Base-by-base conservation (phyloP, 2,329 filamentous ascomycete species). In the Teratosphaeria epicoccoides region DNA sequence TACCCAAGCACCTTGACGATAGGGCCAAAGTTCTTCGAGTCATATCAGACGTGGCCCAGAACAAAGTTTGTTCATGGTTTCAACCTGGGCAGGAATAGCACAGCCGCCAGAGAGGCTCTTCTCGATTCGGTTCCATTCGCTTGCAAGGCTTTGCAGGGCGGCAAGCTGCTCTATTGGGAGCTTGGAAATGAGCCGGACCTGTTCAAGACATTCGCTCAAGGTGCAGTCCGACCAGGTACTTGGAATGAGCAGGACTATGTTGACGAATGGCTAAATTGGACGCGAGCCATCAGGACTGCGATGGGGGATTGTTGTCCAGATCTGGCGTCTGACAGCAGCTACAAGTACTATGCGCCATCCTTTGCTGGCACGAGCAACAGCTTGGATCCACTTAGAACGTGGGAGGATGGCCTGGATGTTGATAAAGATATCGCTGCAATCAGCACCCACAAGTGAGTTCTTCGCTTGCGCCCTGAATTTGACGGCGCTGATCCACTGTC, bases 111-210 rank as follows among this genome's bases (percentile, higher is more conserved):
- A 67, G 65, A 75, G 28, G 77, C 75, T 0, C 70, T 83, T 1
- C 59, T 77, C 2, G 72, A 75, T 7, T 81, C 79, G 0, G 77
- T 79, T 0, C 72, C 77, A 0, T 64, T 81, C 40, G 80, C 74
- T 1, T 84, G 81, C 66, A 75, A 76, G 57, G 76, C 79, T 3
- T 66, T 84, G 0, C 67, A 70, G 2, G 65, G 66, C 10, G 74
- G 73, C 5, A 78, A 73, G 49, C 66, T 83, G 5, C 72, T 78
- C 24, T 68, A 70, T 55, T 84, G 78, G 78, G 79, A 82, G 60
- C 78, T 83, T 57, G 81, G 82, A 37, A 84, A 84, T 59, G 81
- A 84, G 63, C 79, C 80, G 20, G 80, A 84, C 62, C 65, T 83
- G 6, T 84, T 70, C 64, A 73, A 75, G 17, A 76, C 73, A 1